Base-by-base conservation (phyloP, 2,329 filamentous ascomycete species). In the Rutstroemia sp. region DNA sequence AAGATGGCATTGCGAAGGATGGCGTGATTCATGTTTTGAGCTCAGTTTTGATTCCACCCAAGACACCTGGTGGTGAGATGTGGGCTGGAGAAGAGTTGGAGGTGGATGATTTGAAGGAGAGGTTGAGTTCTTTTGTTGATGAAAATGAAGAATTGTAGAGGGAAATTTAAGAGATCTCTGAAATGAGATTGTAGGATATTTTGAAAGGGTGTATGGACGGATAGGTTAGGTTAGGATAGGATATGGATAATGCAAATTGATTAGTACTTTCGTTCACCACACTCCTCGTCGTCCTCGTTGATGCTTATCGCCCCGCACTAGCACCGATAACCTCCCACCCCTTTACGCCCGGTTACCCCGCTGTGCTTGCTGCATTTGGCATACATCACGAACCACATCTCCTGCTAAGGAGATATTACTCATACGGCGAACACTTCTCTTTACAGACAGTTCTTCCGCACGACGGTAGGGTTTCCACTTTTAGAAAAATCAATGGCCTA, bases 1-100 rank as follows among this genome's bases (percentile, higher is more conserved):
- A 84, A 60, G 90, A 96, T 67, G 85, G 78, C 0, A 71, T 94
- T 55, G 87, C 86, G 0, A 81, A 79, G 66, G 88, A 96, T 68
- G 92, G 92, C 34, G 90, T 92, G 14, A 80, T 95, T 39, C 92
- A 96, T 56, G 83, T 92, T 16, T 76, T 94, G 0, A 77, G 79
- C 49, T 78, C 78, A 57, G 82, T 96, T 0, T 73, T 95, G 57
- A 82, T 96, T 61, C 92, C 92, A 44, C 89, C 90, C 45, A 72
- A 63, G 71, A 72, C 59, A 41, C 61, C 57, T 21, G 75, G 73
- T 37, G 77, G 73, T 37, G 78, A 81, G 65, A 73, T 87, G 58
- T 71, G 73, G 41, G 69, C 70, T 19, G 75, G 73, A 25, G 77
- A 74, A 39, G 78, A 82, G 65, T 73, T 87, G 59, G 74, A 70